These are phyloP conservation scores for Phoenix roebelenii DNA, from an alignment of 176 grass and related monocot genomes.

Conservation along the genomic window DNA sequence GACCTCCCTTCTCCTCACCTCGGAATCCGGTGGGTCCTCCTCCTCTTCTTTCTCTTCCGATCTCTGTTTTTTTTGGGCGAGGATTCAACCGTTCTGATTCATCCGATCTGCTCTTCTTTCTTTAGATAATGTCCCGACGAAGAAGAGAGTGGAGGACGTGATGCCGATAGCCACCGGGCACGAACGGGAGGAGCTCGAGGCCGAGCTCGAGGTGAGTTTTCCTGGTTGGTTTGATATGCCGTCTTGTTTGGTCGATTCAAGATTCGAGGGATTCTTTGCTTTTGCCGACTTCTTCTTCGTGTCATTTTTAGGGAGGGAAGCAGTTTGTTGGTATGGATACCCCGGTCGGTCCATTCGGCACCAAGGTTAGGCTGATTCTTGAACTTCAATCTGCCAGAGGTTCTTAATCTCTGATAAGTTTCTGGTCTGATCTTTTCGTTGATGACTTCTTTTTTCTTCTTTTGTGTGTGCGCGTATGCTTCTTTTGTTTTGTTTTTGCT, in stretches of 20 bases:
- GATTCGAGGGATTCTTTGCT: neutral
- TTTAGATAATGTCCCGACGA: slow-evolving; percentile 45
- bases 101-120: neutral
- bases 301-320: slow-evolving; percentile 54
- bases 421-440: too few species aligned
- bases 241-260: slow-evolving; percentile 5
- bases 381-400: too few species aligned
- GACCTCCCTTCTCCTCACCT: slow-evolving; percentile 48
- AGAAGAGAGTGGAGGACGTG: slow-evolving; percentile 59
- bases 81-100: neutral
- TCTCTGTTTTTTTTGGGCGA: slow-evolving; percentile 3
- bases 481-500: too few species aligned
- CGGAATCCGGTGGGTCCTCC: slow-evolving; percentile 35
- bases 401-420: too few species aligned
- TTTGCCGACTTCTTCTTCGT: neutral
- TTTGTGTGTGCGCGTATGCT: too few species aligned
- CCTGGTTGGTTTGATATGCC: neutral
- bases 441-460: too few species aligned
- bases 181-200: slow-evolving; percentile 71
- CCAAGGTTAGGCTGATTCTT: slow-evolving; percentile 52
- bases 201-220: slow-evolving; percentile 48
- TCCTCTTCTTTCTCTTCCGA: slow-evolving; percentile 15
- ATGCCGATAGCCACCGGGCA: slow-evolving; percentile 77
- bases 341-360: slow-evolving; percentile 67
- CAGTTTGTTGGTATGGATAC: slow-evolving; percentile 68